Percentiles rank a stretch among this genome's conserved stretches.
Conservation (phyloP, 2,329 filamentous ascomycete genomes). For the Exophiala dermatitidis region DNA sequence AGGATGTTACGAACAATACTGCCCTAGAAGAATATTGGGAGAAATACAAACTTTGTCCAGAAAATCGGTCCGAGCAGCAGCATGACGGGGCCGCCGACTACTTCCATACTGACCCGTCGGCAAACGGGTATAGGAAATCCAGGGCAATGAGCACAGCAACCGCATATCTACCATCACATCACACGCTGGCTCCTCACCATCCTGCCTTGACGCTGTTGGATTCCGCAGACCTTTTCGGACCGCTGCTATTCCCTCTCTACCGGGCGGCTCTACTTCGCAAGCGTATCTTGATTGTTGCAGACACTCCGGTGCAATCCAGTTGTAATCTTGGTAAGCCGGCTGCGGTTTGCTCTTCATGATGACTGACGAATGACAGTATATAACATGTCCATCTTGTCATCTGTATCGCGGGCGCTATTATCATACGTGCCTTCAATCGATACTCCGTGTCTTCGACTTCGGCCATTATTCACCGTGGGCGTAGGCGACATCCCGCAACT, state of each 20-base stretch:
- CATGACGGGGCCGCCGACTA: constrained; percentile 5
- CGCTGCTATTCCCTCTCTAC: constrained; percentile 84
- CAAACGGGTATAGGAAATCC: constrained; percentile 30
- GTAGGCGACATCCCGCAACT: constrained; percentile 86
- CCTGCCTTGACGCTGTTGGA: constrained; percentile 75
- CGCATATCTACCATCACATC: constrained; percentile 35
- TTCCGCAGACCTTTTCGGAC: constrained; percentile 77
- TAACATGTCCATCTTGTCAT: constrained; percentile 84
- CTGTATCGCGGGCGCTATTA: constrained; percentile 67
- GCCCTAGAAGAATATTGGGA: constrained; percentile 77
- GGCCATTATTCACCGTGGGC: constrained; percentile 85
- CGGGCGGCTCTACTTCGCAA: constrained; percentile 79
- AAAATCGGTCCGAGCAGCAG: constrained; percentile 42
- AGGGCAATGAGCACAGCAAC: constrained; percentile 40
- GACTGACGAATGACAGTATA: constrained; percentile 57
- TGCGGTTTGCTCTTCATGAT: neutral
- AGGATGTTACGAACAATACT: constrained; percentile 55
- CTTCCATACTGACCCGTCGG: constrained; percentile 19
- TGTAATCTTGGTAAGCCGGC: constrained; percentile 74
- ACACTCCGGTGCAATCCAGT: constrained; percentile 73
- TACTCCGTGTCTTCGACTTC: constrained; percentile 56
- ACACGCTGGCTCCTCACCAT: constrained; percentile 68
- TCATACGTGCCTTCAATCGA: constrained; percentile 60
- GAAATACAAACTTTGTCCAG: constrained; percentile 41
- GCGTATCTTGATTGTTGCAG: constrained; percentile 77